A percentile compares a stretch with the other conserved stretches of the same genome.
Conservation (phyloP, 2,329 filamentous ascomycete genomes). For the Aspergillus udagawae region DNA sequence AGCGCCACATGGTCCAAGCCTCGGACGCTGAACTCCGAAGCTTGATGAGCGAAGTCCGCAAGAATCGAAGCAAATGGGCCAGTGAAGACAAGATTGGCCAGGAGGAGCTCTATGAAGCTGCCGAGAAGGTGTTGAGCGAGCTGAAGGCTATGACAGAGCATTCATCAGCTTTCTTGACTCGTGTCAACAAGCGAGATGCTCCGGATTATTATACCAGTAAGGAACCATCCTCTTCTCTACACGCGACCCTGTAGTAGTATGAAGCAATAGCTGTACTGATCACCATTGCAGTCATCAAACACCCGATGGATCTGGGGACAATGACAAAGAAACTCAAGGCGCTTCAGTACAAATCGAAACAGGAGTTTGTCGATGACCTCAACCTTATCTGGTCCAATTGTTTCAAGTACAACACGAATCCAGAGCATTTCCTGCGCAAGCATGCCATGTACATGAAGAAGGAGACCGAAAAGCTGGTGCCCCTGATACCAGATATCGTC, state of each 20-base stretch:
- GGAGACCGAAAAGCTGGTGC: constrained; percentile 93
- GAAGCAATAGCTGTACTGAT: constrained; percentile 16
- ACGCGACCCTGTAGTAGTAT: background rate
- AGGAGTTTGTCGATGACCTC: constrained; percentile 89
- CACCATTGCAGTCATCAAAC: constrained; percentile 70
- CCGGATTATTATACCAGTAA: constrained; percentile 91
- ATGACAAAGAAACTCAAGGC: constrained; percentile 98
- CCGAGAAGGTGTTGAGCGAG: constrained; percentile 95
- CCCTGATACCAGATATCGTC: constrained; percentile 86
- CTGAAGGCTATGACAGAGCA: constrained; percentile 97
- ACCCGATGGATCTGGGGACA: constrained; percentile 93
- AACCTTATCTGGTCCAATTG: constrained; percentile 98
- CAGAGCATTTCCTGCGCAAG: constrained; percentile 79
- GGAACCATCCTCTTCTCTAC: constrained; percentile 25
- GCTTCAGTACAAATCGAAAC: constrained; percentile 77
- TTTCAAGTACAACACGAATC: constrained; percentile 88
- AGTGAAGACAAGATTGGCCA: constrained; percentile 97
- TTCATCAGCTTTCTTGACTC: constrained; percentile 88
- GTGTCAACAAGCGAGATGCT: constrained; percentile 94
- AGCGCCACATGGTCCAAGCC: constrained; percentile 82
- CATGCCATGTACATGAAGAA: constrained; percentile 97
- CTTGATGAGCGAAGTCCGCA: constrained; percentile 94
- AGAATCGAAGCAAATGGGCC: constrained; percentile 98
- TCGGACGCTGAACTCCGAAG: constrained; percentile 89
- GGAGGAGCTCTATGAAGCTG: constrained; percentile 93